phyloP scores from a whole-genome alignment of 257 asterid genomes.

The Solanum sejunctum region DNA sequence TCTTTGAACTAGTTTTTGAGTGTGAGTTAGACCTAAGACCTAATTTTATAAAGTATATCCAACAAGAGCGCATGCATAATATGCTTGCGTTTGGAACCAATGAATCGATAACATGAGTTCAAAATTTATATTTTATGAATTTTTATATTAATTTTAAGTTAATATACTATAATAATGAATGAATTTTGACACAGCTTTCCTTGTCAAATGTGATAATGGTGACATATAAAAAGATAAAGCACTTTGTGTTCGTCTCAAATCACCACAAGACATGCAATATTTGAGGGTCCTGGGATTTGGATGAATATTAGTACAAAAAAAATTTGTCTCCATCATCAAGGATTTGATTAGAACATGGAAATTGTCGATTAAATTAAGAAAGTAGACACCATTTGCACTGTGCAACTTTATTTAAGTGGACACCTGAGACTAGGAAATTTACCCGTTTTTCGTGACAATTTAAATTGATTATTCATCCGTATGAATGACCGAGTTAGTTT shows the following conservation, averaged over 20 bases:
- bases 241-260: background rate
- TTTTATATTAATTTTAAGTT: too few species aligned
- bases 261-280: background rate
- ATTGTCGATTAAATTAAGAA: background rate
- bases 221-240: background rate
- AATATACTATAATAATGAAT: too few species aligned
- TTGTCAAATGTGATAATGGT: background rate
- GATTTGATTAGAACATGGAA: background rate
- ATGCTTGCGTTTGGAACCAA: background rate
- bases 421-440: background rate
- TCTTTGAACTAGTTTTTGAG: too few species aligned
- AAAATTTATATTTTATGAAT: too few species aligned
- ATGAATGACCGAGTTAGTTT: background rate
- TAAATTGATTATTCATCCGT: background rate
- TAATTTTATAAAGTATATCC: background rate
- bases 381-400: background rate
- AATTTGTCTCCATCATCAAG: background rate
- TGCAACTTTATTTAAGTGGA: background rate
- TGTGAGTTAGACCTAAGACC: too few species aligned
- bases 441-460: background rate
- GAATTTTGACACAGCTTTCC: too few species aligned
- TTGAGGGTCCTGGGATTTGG: background rate
- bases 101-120: rapidly evolving
- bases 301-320: background rate
- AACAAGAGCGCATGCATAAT: background rate